A percentile compares a stretch with the other conserved stretches of the same genome.
These are phyloP conservation scores for Durusdinium trenchii DNA, from an alignment of 73 alveolate species.

Conservation along the genomic window DNA sequence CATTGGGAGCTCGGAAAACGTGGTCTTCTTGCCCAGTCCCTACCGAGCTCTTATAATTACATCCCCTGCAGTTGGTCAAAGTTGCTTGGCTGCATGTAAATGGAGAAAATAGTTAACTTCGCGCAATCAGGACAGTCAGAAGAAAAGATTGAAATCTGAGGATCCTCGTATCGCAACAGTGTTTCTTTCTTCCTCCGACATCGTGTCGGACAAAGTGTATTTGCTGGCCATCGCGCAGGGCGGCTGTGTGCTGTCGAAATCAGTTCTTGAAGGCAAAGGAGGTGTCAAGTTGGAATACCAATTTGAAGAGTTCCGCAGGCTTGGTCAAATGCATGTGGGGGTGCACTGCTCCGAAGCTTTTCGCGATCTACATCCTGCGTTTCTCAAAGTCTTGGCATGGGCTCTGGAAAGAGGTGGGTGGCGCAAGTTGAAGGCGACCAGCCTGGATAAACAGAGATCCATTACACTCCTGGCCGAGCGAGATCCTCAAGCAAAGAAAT, in stretches of 20 bases:
- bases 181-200: neutral
- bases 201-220: neutral
- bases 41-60: too few relatives aligned
- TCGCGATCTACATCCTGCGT: neutral
- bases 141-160: too few relatives aligned
- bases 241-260: neutral
- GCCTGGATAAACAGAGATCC: neutral
- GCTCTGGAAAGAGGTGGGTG: neutral
- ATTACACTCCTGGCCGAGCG: neutral
- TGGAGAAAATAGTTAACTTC: too few relatives aligned
- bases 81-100: too few relatives aligned
- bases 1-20: too few relatives aligned
- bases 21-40: too few relatives aligned
- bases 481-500: neutral
- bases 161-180: constrained; percentile 25
- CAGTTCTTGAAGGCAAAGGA: neutral
- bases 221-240: constrained; percentile 4
- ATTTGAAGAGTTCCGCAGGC: neutral
- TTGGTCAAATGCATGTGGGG: neutral
- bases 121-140: too few relatives aligned
- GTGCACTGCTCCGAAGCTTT: constrained; percentile 30
- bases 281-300: neutral
- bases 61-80: too few relatives aligned
- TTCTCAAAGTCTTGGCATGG: neutral
- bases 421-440: neutral